Percentiles rank a stretch among this genome's conserved stretches.
Conservation (phyloP, 306 rosid genomes). For the Pyrus bretschneideri region DNA sequence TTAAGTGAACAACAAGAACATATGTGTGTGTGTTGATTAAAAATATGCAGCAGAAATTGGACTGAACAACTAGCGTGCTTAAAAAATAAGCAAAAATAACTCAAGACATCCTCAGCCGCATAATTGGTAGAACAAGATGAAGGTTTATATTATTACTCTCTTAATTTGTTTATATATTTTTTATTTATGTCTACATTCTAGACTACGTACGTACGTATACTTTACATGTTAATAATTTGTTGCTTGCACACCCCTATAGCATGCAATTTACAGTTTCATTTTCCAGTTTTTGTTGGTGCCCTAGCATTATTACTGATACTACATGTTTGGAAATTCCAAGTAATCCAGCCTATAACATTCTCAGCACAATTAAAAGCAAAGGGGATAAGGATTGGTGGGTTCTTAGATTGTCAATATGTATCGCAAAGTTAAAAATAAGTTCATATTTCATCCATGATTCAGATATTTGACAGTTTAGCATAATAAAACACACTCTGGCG, state of each 20-base stretch:
- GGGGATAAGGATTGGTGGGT: neutral
- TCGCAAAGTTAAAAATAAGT: neutral
- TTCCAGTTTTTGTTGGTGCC: neutral
- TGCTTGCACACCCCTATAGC: neutral
- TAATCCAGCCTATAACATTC: neutral
- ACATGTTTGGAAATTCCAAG: neutral
- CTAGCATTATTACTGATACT: neutral
- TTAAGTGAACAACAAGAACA: too few relatives aligned
- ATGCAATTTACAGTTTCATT: neutral
- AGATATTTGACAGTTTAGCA: neutral
- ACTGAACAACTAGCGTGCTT: neutral
- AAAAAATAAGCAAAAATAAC: neutral
- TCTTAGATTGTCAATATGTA: neutral
- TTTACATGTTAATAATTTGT: neutral
- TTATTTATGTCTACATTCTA: neutral
- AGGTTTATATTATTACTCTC: neutral
- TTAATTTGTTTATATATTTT: neutral
- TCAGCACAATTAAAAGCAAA: neutral
- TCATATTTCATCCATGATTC: neutral
- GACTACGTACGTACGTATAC: neutral
- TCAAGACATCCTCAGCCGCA: neutral
- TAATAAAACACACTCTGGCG: neutral
- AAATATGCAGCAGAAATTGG: neutral
- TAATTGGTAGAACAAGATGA: neutral
- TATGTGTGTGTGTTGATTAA: neutral